phyloP scores from a whole-genome alignment of 208 protist genomes.

The Blastocrithidia nonstop region DNA sequence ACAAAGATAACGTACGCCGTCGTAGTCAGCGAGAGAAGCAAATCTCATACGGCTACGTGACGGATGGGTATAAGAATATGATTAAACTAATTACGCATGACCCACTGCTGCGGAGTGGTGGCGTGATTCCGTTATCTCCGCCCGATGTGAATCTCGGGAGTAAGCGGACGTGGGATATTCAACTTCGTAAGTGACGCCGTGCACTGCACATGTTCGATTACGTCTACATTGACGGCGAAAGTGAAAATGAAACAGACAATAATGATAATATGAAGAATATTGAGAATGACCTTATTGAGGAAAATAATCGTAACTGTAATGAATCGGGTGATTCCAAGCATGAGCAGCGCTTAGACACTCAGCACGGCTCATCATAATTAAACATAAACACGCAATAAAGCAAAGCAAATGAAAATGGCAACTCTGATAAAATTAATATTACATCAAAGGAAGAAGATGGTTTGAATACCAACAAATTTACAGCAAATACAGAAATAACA shows the following conservation, averaged over 20 bases:
- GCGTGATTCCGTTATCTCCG: slow-evolving; percentile 53
- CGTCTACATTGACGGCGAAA: slow-evolving; percentile 67
- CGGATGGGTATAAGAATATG: slow-evolving; percentile 76
- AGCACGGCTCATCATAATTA: too few species aligned
- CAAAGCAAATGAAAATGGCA: too few species aligned
- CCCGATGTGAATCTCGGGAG: slow-evolving; percentile 34
- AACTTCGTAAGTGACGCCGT: slow-evolving; percentile 69
- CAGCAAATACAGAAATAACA: too few species aligned
- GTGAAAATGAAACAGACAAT: slow-evolving; percentile 20
- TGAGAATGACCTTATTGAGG: too few species aligned
- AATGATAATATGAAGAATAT: too few species aligned
- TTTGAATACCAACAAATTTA: too few species aligned
- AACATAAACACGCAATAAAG: too few species aligned
- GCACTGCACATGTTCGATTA: slow-evolving; percentile 83
- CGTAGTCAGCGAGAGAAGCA: slow-evolving; percentile 68
- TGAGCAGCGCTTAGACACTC: too few species aligned
- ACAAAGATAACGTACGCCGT: slow-evolving; percentile 39
- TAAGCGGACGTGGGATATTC: slow-evolving; percentile 75
- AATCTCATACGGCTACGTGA: slow-evolving; percentile 53
- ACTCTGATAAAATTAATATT: too few species aligned
- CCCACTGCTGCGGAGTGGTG: slow-evolving; percentile 48
- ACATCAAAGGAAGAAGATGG: too few species aligned
- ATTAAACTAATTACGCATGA: slow-evolving; percentile 55
- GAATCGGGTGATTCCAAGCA: too few species aligned
- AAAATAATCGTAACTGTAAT: too few species aligned